Percentiles rank a stretch among this genome's conserved stretches.
Evolutionary conservation across 2,329 filamentous ascomycete species (phyloP).

Genomic region (Fusarium decemcellulare): DNA sequence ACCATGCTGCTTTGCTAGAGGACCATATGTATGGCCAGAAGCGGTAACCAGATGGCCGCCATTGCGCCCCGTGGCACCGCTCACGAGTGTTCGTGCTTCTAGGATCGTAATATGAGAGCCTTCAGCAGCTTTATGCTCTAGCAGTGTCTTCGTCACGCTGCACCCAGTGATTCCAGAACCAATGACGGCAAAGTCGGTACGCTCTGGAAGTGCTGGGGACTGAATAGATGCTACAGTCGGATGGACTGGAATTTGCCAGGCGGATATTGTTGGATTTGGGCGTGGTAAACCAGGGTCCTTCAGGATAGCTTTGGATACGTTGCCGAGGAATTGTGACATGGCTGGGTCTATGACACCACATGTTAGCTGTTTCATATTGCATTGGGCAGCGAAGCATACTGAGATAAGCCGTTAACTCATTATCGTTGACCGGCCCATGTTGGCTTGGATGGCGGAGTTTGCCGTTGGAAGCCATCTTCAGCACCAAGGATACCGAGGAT

Average conservation of each 20-base stretch:
- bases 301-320: not conserved
- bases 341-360: no score
- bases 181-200: constrained; percentile 46
- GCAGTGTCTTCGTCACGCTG: constrained; percentile 43
- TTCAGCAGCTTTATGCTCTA: constrained; percentile 31
- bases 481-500: no score
- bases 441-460: no score
- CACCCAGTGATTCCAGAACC: constrained; percentile 51
- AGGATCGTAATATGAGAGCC: constrained; percentile 39
- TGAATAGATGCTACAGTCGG: constrained; percentile 39
- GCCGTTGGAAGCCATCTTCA: no score
- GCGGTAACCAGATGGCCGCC: constrained; percentile 45
- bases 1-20: constrained; percentile 47
- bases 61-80: constrained; percentile 51
- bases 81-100: constrained; percentile 47
- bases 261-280: constrained; percentile 41
- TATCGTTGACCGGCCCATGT: no score
- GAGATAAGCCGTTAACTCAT: no score
- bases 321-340: no score
- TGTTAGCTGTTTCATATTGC: no score
- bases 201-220: constrained; percentile 33
- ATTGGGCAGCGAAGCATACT: no score
- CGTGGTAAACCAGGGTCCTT: not conserved
- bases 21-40: constrained; percentile 46
- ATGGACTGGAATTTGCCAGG: constrained; percentile 47